Percentiles rank a stretch among this genome's conserved stretches.
Evolutionary conservation across 164 flowering plant species (phyloP).

Genomic region (Piper longum): DNA sequence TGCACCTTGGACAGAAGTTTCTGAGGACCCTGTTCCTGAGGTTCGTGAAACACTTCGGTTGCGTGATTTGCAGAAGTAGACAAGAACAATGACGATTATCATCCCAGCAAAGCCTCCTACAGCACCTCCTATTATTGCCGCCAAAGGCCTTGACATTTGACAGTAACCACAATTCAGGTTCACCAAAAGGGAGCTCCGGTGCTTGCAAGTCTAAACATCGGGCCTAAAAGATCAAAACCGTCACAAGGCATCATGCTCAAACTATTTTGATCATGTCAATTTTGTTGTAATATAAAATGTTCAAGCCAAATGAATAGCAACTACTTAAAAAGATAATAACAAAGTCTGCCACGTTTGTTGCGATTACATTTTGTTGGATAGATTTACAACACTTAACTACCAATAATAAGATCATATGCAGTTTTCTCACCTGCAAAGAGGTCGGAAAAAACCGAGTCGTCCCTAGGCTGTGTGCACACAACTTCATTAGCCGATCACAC

Average conservation of each 20-base stretch:
- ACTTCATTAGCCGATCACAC: too few species aligned
- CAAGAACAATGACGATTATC: conserved; percentile 32
- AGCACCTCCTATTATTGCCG: conserved; percentile 86
- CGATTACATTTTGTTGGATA: background rate
- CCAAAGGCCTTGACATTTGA: conserved; percentile 87
- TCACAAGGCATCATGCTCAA: background rate
- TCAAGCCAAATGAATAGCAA: background rate
- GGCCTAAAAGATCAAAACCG: conserved; percentile 22
- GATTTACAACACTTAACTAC: background rate
- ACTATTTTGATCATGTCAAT: background rate
- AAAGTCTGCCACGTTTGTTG: background rate
- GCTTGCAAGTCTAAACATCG: conserved; percentile 20
- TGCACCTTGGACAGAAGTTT: conserved; percentile 62
- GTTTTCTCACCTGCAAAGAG: background rate
- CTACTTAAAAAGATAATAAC: background rate
- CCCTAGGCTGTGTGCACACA: too few species aligned
- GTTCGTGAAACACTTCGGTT: conserved; percentile 44
- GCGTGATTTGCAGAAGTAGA: conserved; percentile 51
- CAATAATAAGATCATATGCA: background rate
- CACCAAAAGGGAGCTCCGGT: conserved; percentile 9
- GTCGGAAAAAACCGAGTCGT: too few species aligned
- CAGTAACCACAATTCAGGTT: conserved; percentile 33
- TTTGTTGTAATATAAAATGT: background rate
- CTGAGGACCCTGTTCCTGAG: conserved; percentile 87
- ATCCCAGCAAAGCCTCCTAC: conserved; percentile 87